Base-by-base conservation (phyloP, 208 protist species). In the Blastocrithidia nonstop region DNA sequence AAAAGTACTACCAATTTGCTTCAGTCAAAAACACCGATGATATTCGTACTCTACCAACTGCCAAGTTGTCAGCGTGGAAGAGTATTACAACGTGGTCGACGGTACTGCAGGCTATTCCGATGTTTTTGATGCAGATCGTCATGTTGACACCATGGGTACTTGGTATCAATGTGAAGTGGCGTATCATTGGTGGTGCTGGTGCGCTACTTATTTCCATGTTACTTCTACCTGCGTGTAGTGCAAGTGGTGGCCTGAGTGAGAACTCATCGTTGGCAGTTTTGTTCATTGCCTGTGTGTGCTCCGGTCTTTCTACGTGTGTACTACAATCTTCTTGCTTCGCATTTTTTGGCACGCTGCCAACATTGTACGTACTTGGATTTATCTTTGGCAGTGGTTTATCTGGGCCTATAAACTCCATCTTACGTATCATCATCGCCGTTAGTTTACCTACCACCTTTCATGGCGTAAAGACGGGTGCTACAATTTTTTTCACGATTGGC, bases 1-100 rank as follows among this genome's bases (percentile, higher is more conserved):
- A 62, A 33, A 55, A 62, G 32, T 72, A 66, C 58, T 72, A 55
- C 54, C 55, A 63, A 55, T 72, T 57, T 17, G 54, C 65, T 25
- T 38, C 48, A 1, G 59, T 67, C 32, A 72, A 71, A 59, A 32
- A 50, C 27, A 66, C 58, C 15, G 21, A 65, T 32, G 45, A 66
- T 43, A 59, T 65, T 13, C 53, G 48, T 45, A 57, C 39, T 1
- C 57, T 66, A n/a, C 58, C 58, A 7, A 0, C 28, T 22, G 48
- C 63, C 6, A 45, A 54, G 37, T 24, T 46, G 33, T 50, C 33
- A 21, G 62, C 64, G 56, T 71, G 63, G 63, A 55, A 41, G 22
- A 61, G 58, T 29, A 59, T 60, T 20, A 44, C 63, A 7, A 71
- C 56, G 4, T 64, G 56, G 57, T 49, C 60, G 63, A 71, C 54